Evolutionary conservation across 352 stramenopile genomes (phyloP), one percentile per base, ranked within the genome.

Genomic region (Aphanomyces cochlioides): DNA sequence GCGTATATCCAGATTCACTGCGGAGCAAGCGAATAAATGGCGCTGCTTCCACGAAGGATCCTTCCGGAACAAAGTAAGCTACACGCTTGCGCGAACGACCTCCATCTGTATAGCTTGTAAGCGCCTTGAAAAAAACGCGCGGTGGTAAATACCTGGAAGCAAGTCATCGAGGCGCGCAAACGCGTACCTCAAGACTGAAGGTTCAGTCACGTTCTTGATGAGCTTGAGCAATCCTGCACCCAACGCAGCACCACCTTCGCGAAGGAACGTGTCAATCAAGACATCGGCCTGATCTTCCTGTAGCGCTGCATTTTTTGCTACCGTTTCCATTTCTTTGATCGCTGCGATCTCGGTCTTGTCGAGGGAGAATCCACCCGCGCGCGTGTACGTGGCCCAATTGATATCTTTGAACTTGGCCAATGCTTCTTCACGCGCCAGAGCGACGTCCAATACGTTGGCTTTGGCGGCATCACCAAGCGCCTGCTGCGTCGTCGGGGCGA

Each of bases 351-450:
- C 87, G n/a, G 81, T 70, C 77, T 92, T 93, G 70, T 93, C 87
- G 28, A 95, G 78, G 58, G 85, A 92, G 72, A 95, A 95, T 0
- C 83, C 85, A 34, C 87, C 87, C 5, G 76, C 79, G 56, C 87
- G 85, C 66, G 87, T 93, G 77, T 95, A 95, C 21, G 85, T 93
- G 61, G 82, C 85, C 87, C 87, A 95, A 74, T 95, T 95, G 73
- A 95, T 95, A 73, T 95, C 87, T 60, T 87, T 84, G 77, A 95
- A 95, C 72, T 86, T 87, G 69, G 90, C 79, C 57, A 95, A 76
- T 69, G 87, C 87, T 75, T 95, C 86, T 74, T 95, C 87, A 21
- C 87, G 76, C 28, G 84, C 83, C 12, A 93, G 71, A 45, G 74
- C 83, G 47, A 93, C 85, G 66, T 95, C 87, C 37, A 95, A 77